phyloP scores from a whole-genome alignment of 192 early-diverging fungal species.

The Entomortierella lignicola region DNA sequence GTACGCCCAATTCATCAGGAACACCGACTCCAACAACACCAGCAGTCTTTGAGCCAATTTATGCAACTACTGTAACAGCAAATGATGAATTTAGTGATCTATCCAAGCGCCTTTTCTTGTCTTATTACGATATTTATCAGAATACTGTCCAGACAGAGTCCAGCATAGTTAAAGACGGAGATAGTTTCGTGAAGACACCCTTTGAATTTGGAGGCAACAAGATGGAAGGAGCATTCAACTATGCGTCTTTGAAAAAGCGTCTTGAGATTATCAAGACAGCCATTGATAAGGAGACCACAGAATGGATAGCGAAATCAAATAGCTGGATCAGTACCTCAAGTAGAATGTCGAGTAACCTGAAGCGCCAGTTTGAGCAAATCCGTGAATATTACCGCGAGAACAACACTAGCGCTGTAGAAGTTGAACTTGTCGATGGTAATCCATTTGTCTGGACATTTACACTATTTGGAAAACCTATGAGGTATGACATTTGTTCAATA shows the following conservation, averaged over 20 bases:
- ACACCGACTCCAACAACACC: slow-evolving; percentile 24
- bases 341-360: slow-evolving; percentile 64
- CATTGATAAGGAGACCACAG: slow-evolving; percentile 58
- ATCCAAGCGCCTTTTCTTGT: slow-evolving; percentile 67
- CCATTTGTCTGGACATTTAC: slow-evolving; percentile 71
- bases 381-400: slow-evolving; percentile 59
- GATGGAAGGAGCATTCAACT: slow-evolving; percentile 65
- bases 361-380: slow-evolving; percentile 68
- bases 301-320: slow-evolving; percentile 59
- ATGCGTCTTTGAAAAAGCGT: slow-evolving; percentile 55
- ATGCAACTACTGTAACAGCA: slow-evolving; percentile 48
- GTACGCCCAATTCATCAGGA: slow-evolving; percentile 36
- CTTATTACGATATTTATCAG: slow-evolving; percentile 66
- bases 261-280: slow-evolving; percentile 56
- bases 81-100: slow-evolving; percentile 63
- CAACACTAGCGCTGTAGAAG: slow-evolving; percentile 57
- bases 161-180: slow-evolving; percentile 58
- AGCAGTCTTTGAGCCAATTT: slow-evolving; percentile 52
- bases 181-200: slow-evolving; percentile 51
- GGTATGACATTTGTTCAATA: slow-evolving; percentile 12
- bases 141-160: slow-evolving; percentile 60
- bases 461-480: slow-evolving; percentile 61
- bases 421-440: slow-evolving; percentile 60
- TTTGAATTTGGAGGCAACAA: slow-evolving; percentile 66
- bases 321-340: slow-evolving; percentile 62